Evolutionary conservation across 257 asterid genomes (phyloP).

Genomic region (Anisodus tanguticus): DNA sequence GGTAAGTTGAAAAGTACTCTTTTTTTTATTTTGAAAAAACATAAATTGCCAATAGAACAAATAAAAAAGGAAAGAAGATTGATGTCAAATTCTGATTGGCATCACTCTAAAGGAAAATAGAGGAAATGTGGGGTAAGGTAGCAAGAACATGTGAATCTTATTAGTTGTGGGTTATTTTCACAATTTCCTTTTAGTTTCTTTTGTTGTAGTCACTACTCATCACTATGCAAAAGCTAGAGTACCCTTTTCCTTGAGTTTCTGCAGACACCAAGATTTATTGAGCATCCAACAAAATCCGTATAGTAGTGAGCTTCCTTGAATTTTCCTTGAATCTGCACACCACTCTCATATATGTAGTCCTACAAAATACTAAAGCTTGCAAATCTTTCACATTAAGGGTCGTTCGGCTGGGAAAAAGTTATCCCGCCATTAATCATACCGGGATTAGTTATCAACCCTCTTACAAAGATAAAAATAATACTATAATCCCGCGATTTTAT

Average conservation of each 20-base stretch:
- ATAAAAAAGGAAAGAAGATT: not conserved
- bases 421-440: too few species aligned
- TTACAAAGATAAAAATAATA: too few species aligned
- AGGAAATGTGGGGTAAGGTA: not conserved
- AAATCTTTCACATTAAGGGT: not conserved
- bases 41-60: not conserved
- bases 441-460: too few species aligned
- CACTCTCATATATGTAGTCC: not conserved
- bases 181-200: conserved; percentile 34
- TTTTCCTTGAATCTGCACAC: not conserved
- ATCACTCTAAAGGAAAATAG: conserved; percentile 7
- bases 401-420: too few species aligned
- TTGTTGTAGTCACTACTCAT: conserved; percentile 30
- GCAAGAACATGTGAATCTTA: conserved; percentile 40
- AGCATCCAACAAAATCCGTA: conserved; percentile 35
- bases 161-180: conserved; percentile 19
- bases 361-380: not conserved
- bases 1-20: not conserved
- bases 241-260: not conserved
- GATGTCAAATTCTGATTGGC: conserved; percentile 22
- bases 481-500: too few species aligned
- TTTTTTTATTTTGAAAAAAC: not conserved
- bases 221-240: conserved; percentile 2
- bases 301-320: conserved; percentile 20
- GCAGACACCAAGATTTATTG: conserved; percentile 25